Evolutionary conservation across 176 grass and related monocot genomes (phyloP).

Genomic region (Ensete ventricosum): DNA sequence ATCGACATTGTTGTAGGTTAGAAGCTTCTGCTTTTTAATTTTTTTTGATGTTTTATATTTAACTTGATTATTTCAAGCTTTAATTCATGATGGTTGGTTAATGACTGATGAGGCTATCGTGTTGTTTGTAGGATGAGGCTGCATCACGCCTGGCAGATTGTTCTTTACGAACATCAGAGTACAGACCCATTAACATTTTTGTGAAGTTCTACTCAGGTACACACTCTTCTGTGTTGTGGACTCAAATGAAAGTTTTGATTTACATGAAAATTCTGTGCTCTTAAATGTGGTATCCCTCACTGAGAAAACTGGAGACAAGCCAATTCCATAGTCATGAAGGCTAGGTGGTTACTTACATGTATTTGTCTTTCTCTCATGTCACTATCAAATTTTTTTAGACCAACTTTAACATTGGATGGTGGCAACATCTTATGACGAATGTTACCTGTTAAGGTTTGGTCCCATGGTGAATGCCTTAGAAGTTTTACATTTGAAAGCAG

Average conservation of each 20-base stretch:
- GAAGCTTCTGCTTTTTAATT: neutral
- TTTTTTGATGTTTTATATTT: neutral
- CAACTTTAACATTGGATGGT: too few relatives aligned
- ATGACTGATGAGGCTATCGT: neutral
- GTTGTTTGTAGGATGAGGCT: conserved; percentile 61
- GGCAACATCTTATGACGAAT: too few relatives aligned
- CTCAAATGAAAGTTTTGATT: neutral
- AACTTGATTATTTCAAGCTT: neutral
- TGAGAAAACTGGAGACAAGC: neutral
- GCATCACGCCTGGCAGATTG: conserved; percentile 56
- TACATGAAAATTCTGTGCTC: neutral
- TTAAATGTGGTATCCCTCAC: neutral
- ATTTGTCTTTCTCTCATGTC: neutral
- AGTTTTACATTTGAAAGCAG: neutral
- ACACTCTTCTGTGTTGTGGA: neutral
- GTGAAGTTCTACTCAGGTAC: conserved; percentile 91
- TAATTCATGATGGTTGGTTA: neutral
- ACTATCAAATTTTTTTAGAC: too few relatives aligned
- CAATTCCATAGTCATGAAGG: neutral
- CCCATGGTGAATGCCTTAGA: neutral
- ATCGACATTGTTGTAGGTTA: neutral
- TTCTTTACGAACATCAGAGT: conserved; percentile 68
- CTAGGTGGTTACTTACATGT: neutral
- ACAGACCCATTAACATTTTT: conserved; percentile 74
- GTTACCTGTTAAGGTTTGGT: neutral